Base-by-base conservation (phyloP, 164 flowering plant species). In the Annona cherimola region DNA sequence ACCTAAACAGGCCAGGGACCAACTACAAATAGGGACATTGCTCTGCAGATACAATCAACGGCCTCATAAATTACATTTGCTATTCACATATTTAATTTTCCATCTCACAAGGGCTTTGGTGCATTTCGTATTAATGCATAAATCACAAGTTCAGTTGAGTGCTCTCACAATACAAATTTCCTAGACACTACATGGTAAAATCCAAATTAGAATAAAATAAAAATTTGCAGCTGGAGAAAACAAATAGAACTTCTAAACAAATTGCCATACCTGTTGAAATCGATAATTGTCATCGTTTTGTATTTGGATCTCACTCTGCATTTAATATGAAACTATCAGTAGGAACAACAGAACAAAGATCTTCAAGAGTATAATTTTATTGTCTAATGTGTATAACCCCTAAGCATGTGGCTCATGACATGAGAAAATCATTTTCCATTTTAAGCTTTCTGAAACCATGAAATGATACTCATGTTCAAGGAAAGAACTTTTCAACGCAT, bases 241-340 rank as follows among this genome's bases (percentile, higher is more conserved):
- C 12, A 20, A 54, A 43, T 66, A 44, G 19, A 66, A 44, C 1
- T 43, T 66, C 26, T 43, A 72, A 12, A 18, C 4, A 0, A 42
- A 67, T 42, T 66, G 66, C 18, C 43, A 42, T 84, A 92, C 99
- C 97, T 94, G 99, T 75, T 93, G 97, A 74, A 87, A 89, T 12
- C 97, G 95, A 71, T 95, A 95, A 70, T 74, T 73, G 67, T 91
- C 97, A 45, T 79, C 86, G 68, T 95, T 93, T 75, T 93, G 99
- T 60, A 87, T 87, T 19, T 43, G 79, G 80, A 93, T 93, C 80
- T 95, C 99, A 83, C 71, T 84, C 99, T 95, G 97, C 81, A 83
- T 46, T 42, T 66, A 64, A 26, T 42, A 72, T 67, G 43, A 45
- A 76, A 69, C 26, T 39, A 12, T n/a, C 45, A 41, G 69, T 74